Conservation (phyloP, 345 rosid genomes). For the Aurinia saxatilis region DNA sequence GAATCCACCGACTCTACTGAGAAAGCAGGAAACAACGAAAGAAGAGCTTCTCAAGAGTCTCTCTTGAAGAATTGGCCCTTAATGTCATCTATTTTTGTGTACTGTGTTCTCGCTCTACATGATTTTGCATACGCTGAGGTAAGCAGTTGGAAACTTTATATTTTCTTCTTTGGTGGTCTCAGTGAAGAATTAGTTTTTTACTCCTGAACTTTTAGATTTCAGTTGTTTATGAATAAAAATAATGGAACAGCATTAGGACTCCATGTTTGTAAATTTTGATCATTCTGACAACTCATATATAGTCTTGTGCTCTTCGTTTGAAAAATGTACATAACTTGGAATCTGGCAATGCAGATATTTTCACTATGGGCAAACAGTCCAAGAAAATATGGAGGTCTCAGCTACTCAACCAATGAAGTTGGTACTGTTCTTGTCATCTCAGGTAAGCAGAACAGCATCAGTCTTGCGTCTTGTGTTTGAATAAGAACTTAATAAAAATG, state of each 20-base stretch:
- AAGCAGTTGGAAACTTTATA: not conserved
- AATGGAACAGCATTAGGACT: too few relatives aligned
- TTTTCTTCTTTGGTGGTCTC: not conserved
- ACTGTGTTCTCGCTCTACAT: constrained; percentile 73
- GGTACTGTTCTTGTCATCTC: constrained; percentile 74
- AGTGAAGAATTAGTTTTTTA: not conserved
- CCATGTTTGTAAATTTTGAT: too few relatives aligned
- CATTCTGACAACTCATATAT: too few relatives aligned
- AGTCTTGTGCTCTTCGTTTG: not conserved
- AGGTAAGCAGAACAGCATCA: constrained; percentile 47
- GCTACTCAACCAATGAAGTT: constrained; percentile 58
- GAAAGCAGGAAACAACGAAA: constrained; percentile 22
- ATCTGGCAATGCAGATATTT: constrained; percentile 48
- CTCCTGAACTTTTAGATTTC: not conserved
- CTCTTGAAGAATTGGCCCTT: constrained; percentile 85
- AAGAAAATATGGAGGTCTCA: constrained; percentile 60
- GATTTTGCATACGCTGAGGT: constrained; percentile 98
- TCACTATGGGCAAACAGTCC: constrained; percentile 91
- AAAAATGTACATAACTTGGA: not conserved
- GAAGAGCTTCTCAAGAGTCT: constrained; percentile 22
- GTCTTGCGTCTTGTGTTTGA: too few relatives aligned
- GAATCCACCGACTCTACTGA: constrained; percentile 8
- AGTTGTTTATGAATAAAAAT: too few relatives aligned
- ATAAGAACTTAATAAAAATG: too few relatives aligned
- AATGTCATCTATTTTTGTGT: constrained; percentile 82